phyloP scores from a whole-genome alignment of 2,329 filamentous ascomycete genomes.

The Bipolaris gigantea region DNA sequence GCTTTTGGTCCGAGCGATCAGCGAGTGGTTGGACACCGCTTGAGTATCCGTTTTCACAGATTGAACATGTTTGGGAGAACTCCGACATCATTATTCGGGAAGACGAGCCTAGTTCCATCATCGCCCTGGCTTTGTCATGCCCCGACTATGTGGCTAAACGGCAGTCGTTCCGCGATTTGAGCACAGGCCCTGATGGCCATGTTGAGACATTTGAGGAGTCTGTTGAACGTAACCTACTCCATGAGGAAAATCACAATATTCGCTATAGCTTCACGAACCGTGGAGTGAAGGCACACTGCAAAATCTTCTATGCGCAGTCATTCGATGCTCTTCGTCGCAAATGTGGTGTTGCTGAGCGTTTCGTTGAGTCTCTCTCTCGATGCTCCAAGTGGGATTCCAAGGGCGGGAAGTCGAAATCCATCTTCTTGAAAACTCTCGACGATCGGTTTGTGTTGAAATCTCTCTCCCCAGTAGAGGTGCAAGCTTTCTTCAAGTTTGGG shows the following conservation, averaged over 20 bases:
- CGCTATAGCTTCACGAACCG: slow-evolving; percentile 96
- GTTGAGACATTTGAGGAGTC: slow-evolving; percentile 61
- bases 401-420: slow-evolving; percentile 94
- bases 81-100: slow-evolving; percentile 96
- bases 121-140: slow-evolving; percentile 87
- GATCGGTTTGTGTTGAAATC: slow-evolving; percentile 93
- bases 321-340: slow-evolving; percentile 93
- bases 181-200: slow-evolving; percentile 12
- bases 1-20: slow-evolving; percentile 97
- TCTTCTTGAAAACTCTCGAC: slow-evolving; percentile 95
- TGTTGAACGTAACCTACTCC: slow-evolving; percentile 81
- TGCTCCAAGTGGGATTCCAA: slow-evolving; percentile 98
- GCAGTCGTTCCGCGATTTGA: slow-evolving; percentile 59
- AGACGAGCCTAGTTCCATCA: slow-evolving; percentile 94
- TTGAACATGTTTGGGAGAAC: slow-evolving; percentile 95
- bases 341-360: slow-evolving; percentile 89
- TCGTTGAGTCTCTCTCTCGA: slow-evolving; percentile 90
- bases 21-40: slow-evolving; percentile 91
- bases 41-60: slow-evolving; percentile 80
- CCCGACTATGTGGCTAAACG: slow-evolving; percentile 85
- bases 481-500: slow-evolving; percentile 91
- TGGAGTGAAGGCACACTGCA: slow-evolving; percentile 93
- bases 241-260: slow-evolving; percentile 85
- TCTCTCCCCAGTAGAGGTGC: slow-evolving; percentile 85
- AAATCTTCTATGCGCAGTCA: slow-evolving; percentile 97